Evolutionary conservation across 768 basidiomycete genomes (phyloP).

Genomic region (Russula abietina): DNA sequence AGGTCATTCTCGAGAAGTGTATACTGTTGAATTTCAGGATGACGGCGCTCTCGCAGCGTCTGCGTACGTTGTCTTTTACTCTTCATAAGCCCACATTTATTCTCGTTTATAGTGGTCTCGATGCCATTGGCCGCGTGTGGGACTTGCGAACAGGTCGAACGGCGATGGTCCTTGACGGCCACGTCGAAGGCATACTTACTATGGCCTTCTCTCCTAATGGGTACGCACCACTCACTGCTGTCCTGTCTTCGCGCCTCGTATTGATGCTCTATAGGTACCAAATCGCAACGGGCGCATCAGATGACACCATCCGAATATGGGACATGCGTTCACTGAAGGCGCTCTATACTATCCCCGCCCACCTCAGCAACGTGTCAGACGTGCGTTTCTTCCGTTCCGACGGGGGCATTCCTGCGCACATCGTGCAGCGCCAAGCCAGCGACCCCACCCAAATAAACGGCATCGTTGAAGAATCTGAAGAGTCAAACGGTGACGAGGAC

Average conservation of each 20-base stretch:
- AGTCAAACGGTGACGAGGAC: conserved; percentile 28
- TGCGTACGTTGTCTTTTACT: conserved; percentile 50
- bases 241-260: not conserved
- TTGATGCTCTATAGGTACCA: conserved; percentile 61
- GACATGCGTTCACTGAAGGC: conserved; percentile 90
- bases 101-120: conserved; percentile 63
- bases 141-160: conserved; percentile 92
- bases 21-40: conserved; percentile 90
- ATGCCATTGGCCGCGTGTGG: conserved; percentile 97
- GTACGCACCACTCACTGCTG: conserved; percentile 40
- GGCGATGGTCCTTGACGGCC: conserved; percentile 97
- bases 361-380: conserved; percentile 91
- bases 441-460: conserved; percentile 44
- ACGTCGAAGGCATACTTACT: conserved; percentile 86
- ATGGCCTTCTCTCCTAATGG: conserved; percentile 95
- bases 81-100: not conserved
- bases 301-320: conserved; percentile 98
- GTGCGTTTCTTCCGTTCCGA: conserved; percentile 86
- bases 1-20: conserved; percentile 96
- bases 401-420: conserved; percentile 38
- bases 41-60: conserved; percentile 92
- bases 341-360: conserved; percentile 94
- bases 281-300: conserved; percentile 93
- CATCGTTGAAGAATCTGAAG: conserved; percentile 32
- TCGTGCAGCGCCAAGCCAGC: conserved; percentile 28